Evolutionary conservation across 495 filamentous ascomycete species (phyloP).

Genomic region (Aspergillus bridgeri): DNA sequence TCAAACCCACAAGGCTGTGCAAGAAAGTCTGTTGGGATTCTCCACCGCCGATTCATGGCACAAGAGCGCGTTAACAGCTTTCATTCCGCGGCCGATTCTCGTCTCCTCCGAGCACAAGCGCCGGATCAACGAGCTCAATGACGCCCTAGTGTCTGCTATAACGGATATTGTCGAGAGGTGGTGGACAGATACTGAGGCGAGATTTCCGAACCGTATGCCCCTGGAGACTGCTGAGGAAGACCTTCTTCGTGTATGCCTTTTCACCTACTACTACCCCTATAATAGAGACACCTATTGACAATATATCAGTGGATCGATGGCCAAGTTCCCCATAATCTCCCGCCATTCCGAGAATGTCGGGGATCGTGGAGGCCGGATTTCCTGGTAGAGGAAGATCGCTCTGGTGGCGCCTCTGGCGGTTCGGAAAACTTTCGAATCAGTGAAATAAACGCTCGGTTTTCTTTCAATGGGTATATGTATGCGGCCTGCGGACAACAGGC

Average conservation of each 20-base stretch:
- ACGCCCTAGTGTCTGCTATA: conserved; percentile 30
- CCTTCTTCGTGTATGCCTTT: conserved; percentile 18
- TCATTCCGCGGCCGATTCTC: conserved; percentile 19
- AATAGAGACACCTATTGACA: not conserved
- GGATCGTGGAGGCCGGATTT: conserved; percentile 47
- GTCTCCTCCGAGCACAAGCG: conserved; percentile 10
- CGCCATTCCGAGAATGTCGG: conserved; percentile 10
- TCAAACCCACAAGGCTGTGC: too few relatives aligned
- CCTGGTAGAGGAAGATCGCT: conserved; percentile 25
- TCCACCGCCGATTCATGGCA: too few relatives aligned
- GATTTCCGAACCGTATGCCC: conserved; percentile 38
- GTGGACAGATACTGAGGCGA: conserved; percentile 34
- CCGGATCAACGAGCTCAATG: conserved; percentile 22
- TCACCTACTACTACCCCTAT: not conserved
- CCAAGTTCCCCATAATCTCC: not conserved
- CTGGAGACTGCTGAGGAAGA: conserved; percentile 33
- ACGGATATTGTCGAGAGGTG: conserved; percentile 39
- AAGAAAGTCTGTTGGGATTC: too few relatives aligned
- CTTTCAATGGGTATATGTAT: conserved; percentile 35
- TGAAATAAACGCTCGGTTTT: conserved; percentile 47
- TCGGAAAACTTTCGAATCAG: conserved; percentile 32
- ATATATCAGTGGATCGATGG: conserved; percentile 18
- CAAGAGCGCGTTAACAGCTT: too few relatives aligned
- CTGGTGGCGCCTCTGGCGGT: not conserved
- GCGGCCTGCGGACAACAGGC: conserved; percentile 21